Evolutionary conservation across 768 basidiomycete species (phyloP).

Genomic region (Amanita phalloides): DNA sequence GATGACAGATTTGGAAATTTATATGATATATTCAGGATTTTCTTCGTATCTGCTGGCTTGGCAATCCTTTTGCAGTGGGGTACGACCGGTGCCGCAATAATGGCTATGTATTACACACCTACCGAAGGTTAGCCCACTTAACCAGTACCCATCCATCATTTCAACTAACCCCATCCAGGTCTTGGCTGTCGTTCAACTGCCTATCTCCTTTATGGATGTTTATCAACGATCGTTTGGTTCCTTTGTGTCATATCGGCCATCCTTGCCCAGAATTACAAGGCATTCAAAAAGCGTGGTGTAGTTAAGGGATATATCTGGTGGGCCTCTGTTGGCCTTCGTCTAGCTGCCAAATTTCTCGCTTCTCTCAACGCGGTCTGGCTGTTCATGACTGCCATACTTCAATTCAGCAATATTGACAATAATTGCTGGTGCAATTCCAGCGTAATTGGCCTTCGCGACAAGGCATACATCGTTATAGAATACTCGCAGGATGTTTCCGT

Average conservation of each 20-base stretch:
- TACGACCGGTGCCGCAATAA: conserved; percentile 14
- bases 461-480: conserved; percentile 14
- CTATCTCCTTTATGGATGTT: conserved; percentile 12
- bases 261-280: conserved; percentile 15
- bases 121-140: conserved; percentile 11
- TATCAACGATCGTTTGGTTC: conserved; percentile 15
- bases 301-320: not conserved
- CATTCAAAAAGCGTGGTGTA: not conserved
- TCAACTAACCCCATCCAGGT: not conserved
- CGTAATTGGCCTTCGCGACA: conserved; percentile 11
- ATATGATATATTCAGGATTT: conserved; percentile 7
- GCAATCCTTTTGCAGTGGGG: conserved; percentile 16
- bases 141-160: not conserved
- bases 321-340: conserved; percentile 12
- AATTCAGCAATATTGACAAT: conserved; percentile 15
- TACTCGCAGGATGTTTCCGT: not conserved
- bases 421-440: conserved; percentile 18
- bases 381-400: conserved; percentile 15
- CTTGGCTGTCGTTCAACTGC: not conserved
- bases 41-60: conserved; percentile 7
- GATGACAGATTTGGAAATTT: not conserved
- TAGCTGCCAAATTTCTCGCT: conserved; percentile 13
- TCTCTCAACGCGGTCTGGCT: conserved; percentile 15
- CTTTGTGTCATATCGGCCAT: conserved; percentile 14
- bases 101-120: conserved; percentile 14